Evolutionary conservation across 345 rosid genomes (phyloP).

Genomic region (Durio zibethinus): DNA sequence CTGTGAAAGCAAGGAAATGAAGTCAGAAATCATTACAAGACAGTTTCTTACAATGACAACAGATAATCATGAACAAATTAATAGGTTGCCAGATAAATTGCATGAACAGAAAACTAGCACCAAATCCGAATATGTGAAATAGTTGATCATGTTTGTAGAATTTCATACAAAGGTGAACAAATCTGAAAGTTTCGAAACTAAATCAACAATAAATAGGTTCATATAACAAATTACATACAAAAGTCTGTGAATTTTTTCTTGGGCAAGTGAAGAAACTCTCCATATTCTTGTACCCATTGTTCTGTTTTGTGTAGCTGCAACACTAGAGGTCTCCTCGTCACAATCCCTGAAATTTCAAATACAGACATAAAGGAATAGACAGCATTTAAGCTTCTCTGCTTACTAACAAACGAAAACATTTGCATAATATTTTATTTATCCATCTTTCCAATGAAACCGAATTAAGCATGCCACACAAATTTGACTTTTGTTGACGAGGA

Average conservation of each 20-base stretch:
- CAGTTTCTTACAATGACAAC: neutral
- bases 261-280: constrained; percentile 85
- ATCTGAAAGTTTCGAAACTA: neutral
- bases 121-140: neutral
- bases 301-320: constrained; percentile 83
- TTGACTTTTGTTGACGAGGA: neutral
- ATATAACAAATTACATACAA: constrained; percentile 29
- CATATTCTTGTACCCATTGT: constrained; percentile 71
- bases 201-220: neutral
- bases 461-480: neutral
- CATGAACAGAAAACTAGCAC: neutral
- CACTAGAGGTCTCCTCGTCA: constrained; percentile 87
- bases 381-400: neutral
- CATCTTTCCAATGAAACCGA: neutral
- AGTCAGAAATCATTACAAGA: neutral
- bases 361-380: neutral
- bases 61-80: neutral
- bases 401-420: neutral
- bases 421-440: neutral
- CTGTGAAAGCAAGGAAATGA: neutral
- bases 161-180: neutral
- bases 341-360: constrained; percentile 55
- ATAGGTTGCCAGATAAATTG: neutral
- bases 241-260: constrained; percentile 65
- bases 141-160: neutral